Base-by-base conservation (phyloP, 192 early-diverging fungal species). In the Jimgerdemannia lactiflua region DNA sequence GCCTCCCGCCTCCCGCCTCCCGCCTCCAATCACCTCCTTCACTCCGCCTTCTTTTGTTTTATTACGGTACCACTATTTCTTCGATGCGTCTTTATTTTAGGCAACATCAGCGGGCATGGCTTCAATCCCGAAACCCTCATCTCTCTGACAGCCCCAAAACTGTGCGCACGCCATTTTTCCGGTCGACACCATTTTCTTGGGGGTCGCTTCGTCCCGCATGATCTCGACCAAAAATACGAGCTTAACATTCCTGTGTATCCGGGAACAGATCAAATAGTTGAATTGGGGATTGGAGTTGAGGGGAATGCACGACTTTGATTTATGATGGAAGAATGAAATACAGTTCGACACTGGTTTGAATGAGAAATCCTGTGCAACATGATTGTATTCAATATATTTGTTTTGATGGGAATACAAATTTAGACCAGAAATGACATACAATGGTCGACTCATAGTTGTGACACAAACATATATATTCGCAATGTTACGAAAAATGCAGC, bases 91-190 rank as follows among this genome's bases (percentile, higher is more conserved):
- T 29, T n/a, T 29, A 29, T 29, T 29, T 29, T 71, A 87, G 88
- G 88, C 19, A 86, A 87, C 70, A 59, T 84, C 67, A 41, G 74
- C 41, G 81, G 84, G 4, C 68, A 54, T 2, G 89, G 86, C 3
- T 85, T 96, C 54, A 80, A 87, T n/a, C 97, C 95, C 10, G 85
- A 88, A 29, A 92, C 95, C 84, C 86, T 99, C 3, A 85, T 99
- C 0, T 98, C 96, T 4, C 83, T 99, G 69, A 99, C 97, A 4
- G 91, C 93, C 1, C 98, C 98, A 67, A 99, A 99, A 80, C 71
- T 84, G 42, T 90, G 94, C 74, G 94, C 93, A 4, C 73, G 80
- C 4, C 64, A 82, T 9, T 97, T 95, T 77, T 83, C 75, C 4
- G 97, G 96, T 64, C 83, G 82, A 18, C 85, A 87, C 19, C 95